These are phyloP conservation scores for Rhizoclosmatium sp. DNA, from an alignment of 192 early-diverging fungal species.

Conservation along the genomic window DNA sequence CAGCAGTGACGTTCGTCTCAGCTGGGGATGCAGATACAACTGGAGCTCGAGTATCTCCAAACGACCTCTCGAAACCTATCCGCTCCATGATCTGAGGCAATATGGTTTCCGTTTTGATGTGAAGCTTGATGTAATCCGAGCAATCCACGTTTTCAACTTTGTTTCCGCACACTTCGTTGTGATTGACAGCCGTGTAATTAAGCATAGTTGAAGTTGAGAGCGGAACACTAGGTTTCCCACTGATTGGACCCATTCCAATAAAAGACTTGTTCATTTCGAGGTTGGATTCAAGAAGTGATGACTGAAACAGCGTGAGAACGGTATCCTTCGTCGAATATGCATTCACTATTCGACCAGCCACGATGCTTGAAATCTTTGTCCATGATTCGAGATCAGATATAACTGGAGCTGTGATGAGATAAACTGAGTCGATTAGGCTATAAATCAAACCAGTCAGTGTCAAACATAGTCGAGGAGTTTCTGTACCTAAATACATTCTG, in stretches of 20 bases:
- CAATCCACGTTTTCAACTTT: slow-evolving; percentile 25
- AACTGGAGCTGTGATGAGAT: slow-evolving; percentile 85
- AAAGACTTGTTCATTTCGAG: background rate
- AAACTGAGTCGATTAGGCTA: slow-evolving; percentile 85
- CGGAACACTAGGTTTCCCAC: background rate
- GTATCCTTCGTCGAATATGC: slow-evolving; percentile 86
- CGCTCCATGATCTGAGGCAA: slow-evolving; percentile 26
- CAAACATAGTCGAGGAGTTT: slow-evolving; percentile 22
- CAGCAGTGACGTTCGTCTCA: background rate
- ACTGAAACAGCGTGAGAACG: slow-evolving; percentile 60
- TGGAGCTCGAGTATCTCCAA: slow-evolving; percentile 9
- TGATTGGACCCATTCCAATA: slow-evolving; percentile 14
- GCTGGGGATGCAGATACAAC: too few species aligned
- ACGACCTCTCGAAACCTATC: slow-evolving; percentile 21
- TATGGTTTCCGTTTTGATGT: background rate
- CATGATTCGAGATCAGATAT: slow-evolving; percentile 70
- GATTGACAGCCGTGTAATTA: background rate
- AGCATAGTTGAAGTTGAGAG: background rate
- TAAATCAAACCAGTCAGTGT: slow-evolving; percentile 30
- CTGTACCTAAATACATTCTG: slow-evolving; percentile 8
- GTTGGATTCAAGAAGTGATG: background rate
- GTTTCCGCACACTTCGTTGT: background rate
- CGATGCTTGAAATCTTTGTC: slow-evolving; percentile 71
- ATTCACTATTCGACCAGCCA: slow-evolving; percentile 85
- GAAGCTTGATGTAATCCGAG: background rate